Percentiles rank a stretch among this genome's conserved stretches.
These are phyloP conservation scores for Hymenoscyphus salicellus DNA, from an alignment of 2,329 filamentous ascomycete genomes.

Conservation along the genomic window DNA sequence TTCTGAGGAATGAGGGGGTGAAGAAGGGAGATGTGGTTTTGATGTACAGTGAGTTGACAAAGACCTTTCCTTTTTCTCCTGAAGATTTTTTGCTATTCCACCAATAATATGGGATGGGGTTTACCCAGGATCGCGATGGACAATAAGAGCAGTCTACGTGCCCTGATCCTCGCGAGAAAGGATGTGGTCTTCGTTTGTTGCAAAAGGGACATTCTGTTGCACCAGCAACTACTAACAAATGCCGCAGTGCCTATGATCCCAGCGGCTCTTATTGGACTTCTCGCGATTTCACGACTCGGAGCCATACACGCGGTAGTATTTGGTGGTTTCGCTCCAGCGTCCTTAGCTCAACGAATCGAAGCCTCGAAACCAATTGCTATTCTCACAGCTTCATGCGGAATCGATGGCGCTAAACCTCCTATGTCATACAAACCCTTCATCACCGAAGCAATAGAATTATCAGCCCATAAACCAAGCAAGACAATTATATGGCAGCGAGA, in stretches of 20 bases:
- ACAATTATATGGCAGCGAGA: slow-evolving; percentile 83
- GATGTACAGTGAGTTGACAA: slow-evolving; percentile 80
- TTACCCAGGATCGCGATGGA: no score
- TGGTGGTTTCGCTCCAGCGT: slow-evolving; percentile 79
- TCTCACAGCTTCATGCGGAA: slow-evolving; percentile 87
- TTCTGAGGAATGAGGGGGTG: slow-evolving; percentile 78
- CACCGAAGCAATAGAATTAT: slow-evolving; percentile 65
- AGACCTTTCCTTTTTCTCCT: no score
- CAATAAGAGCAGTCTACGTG: no score
- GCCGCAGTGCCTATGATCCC: slow-evolving; percentile 88
- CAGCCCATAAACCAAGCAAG: slow-evolving; percentile 67
- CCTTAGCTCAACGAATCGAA: slow-evolving; percentile 85
- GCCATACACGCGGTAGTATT: slow-evolving; percentile 92
- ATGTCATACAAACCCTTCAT: slow-evolving; percentile 76
- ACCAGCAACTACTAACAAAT: neutral
- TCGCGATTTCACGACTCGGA: slow-evolving; percentile 76
- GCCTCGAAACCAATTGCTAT: slow-evolving; percentile 72
- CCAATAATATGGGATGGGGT: no score
- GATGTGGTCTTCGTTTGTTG: neutral
- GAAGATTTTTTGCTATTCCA: no score
- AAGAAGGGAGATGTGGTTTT: slow-evolving; percentile 81
- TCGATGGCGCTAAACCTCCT: slow-evolving; percentile 80
- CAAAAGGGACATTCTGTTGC: neutral
- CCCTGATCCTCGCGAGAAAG: neutral
- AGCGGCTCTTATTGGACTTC: slow-evolving; percentile 78